Conservation (phyloP, 179 eudicot species). For the Spinacia oleracea region DNA sequence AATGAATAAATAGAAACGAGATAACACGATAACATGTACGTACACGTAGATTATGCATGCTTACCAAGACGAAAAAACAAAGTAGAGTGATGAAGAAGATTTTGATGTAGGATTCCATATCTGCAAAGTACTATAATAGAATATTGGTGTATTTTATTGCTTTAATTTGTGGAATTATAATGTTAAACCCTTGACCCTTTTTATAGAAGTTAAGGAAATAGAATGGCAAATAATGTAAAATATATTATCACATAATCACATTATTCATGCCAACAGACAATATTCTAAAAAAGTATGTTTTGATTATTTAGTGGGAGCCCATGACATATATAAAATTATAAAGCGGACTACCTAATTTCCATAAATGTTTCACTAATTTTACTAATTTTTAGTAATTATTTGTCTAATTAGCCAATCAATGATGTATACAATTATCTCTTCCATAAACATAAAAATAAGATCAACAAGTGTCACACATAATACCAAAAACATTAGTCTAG, state of each 20-base stretch:
- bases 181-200: neutral
- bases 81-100: neutral
- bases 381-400: neutral
- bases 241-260: neutral
- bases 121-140: neutral
- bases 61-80: conserved; percentile 26
- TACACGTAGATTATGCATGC: too few relatives aligned
- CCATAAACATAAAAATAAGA: too few relatives aligned
- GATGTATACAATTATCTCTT: neutral
- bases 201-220: neutral
- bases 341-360: conserved; percentile 1
- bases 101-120: neutral
- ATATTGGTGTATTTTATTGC: neutral
- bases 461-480: too few relatives aligned
- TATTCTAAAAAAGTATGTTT: neutral
- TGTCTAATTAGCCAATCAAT: neutral
- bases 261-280: conserved; percentile 4
- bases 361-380: neutral
- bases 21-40: too few relatives aligned
- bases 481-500: too few relatives aligned
- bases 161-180: too few relatives aligned
- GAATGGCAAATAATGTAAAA: neutral
- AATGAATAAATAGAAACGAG: too few relatives aligned
- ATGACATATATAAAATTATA: too few relatives aligned
- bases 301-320: neutral